A percentile compares a stretch with the other conserved stretches of the same genome.
Evolutionary conservation across 495 filamentous ascomycete genomes (phyloP).

Genomic region (Collariella sp.): DNA sequence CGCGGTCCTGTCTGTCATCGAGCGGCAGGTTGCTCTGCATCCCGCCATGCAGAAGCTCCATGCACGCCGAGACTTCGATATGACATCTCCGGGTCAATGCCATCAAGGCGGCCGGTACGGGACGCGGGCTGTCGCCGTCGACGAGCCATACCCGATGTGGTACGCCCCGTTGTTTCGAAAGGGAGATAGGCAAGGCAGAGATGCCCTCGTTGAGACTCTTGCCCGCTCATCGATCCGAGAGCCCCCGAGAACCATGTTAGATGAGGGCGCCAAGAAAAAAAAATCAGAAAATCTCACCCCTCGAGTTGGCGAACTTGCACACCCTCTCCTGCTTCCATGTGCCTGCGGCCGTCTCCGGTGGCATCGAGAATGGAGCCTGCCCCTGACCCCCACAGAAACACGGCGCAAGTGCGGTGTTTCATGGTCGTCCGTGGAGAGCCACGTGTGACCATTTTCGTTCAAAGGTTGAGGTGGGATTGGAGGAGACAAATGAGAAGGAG

Average conservation of each 20-base stretch:
- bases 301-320: background rate
- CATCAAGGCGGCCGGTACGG: background rate
- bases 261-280: background rate
- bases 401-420: conserved; percentile 1
- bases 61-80: background rate
- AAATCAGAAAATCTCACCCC: background rate
- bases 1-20: conserved; percentile 4
- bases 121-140: background rate
- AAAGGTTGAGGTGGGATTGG: background rate
- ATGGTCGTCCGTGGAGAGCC: conserved; percentile 3
- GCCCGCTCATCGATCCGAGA: background rate
- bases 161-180: background rate
- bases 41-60: background rate
- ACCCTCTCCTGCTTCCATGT: background rate
- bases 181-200: background rate
- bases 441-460: conserved; percentile 6
- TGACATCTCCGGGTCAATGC: conserved; percentile 5
- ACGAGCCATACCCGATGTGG: background rate
- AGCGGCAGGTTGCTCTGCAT: conserved; percentile 3
- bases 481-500: background rate
- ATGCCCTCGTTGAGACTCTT: background rate
- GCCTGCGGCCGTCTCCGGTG: conserved; percentile 1
- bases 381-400: conserved; percentile 9
- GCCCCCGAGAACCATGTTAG: background rate
- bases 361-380: background rate